Percentiles rank a stretch among this genome's conserved stretches.
Evolutionary conservation across 768 basidiomycete species (phyloP).

Genomic region (Tulasnella sp.): DNA sequence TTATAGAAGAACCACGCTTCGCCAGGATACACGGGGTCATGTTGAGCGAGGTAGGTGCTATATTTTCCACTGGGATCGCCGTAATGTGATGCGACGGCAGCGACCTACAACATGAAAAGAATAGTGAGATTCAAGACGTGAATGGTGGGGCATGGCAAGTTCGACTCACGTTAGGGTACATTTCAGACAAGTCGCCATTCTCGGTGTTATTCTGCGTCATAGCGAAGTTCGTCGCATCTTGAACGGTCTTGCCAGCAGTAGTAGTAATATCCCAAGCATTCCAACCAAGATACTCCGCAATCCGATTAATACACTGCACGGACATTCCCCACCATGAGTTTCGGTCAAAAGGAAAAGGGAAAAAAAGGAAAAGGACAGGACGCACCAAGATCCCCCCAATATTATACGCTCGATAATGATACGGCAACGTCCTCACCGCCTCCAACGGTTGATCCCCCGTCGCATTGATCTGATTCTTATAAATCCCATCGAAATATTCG

Average conservation of each 20-base stretch:
- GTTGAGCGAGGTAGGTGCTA: not conserved
- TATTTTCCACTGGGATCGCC: conserved; percentile 9
- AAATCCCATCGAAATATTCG: conserved; percentile 22
- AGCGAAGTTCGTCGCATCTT: conserved; percentile 24
- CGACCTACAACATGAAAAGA: not conserved
- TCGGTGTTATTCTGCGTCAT: conserved; percentile 17
- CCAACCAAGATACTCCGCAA: conserved; percentile 22
- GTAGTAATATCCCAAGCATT: conserved; percentile 23
- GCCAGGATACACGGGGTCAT: conserved; percentile 1
- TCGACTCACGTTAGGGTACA: not conserved
- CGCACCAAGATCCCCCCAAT: too few relatives aligned
- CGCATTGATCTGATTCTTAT: conserved; percentile 23
- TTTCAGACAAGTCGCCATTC: not conserved
- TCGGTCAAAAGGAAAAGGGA: too few relatives aligned
- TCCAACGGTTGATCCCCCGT: conserved; percentile 27
- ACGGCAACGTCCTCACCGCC: conserved; percentile 23
- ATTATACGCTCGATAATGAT: conserved; percentile 16
- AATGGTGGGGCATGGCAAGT: too few relatives aligned
- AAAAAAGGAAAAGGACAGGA: too few relatives aligned
- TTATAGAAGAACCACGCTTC: conserved; percentile 16
- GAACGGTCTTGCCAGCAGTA: conserved; percentile 20
- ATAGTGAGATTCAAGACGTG: too few relatives aligned
- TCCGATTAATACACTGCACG: not conserved
- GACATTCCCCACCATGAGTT: not conserved
- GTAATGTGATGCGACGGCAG: conserved; percentile 11